Evolutionary conservation across 2,329 filamentous ascomycete species (phyloP), one percentile per base, ranked within the genome.

Genomic region (Trichoderma pleuroti): DNA sequence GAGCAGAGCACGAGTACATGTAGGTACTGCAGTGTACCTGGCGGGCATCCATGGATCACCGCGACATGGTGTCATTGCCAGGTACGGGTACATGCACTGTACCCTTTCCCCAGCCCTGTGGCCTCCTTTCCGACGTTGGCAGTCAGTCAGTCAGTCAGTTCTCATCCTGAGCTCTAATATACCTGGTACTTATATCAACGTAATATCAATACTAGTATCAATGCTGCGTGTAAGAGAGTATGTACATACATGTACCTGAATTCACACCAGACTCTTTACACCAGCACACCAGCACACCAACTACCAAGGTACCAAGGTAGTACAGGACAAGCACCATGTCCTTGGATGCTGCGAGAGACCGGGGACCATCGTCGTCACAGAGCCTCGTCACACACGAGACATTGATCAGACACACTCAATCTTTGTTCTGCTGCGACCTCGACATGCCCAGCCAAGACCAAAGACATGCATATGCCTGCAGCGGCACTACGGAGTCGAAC

Each of bases 401-500:
- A 46, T 18, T 30, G 42, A n/a, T 42, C 28, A 52, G 5, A 64
- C 61, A n/a, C 39, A n/a, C 42, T 64, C 42, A 26, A 65, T 54
- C 62, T 65, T 26, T 32, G 21, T 36, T 42, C 46, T 36, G 56
- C 52, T 30, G 52, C 49, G 26, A 30, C 54, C 26, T n/a, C 26
- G 24, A 52, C 46, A 66, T 16, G 63, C 32, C 66, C 21, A 39
- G 60, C 36, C 68, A 64, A 42, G 39, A 10, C 39, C 39, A 42
- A 28, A 28, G 26, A 46, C 39, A 52, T 59, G 52, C 68, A 56
- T 12, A 34, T 34, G 56, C 28, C 56, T 70, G 60, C 68, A 64
- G 68, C 68, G 68, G 68, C 68, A 70, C 36, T 26, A 59, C 68
- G 68, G 68, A 65, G 42, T 65, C 36, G 68, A 70, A 65, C 36